Conservation (phyloP, 225 moss, liverwort and hornwort genomes). For the Straminergon stramineum region DNA sequence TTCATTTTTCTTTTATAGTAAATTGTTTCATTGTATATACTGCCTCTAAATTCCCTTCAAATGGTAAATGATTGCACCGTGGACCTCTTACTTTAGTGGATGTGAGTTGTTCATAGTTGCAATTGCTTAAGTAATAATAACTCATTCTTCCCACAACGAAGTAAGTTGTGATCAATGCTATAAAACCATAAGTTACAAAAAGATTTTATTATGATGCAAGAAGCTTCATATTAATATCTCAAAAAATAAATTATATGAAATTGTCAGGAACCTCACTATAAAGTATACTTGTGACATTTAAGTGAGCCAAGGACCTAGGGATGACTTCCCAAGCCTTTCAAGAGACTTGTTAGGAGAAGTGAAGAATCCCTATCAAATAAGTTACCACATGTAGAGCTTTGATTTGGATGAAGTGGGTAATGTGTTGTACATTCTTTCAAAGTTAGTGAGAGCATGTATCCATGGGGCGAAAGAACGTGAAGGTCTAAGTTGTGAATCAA, state of each 20-base stretch:
- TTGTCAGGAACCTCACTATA: too few species aligned
- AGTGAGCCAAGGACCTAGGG: too few species aligned
- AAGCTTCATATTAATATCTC: neutral
- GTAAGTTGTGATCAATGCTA: neutral
- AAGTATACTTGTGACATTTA: too few species aligned
- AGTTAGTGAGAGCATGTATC: too few species aligned
- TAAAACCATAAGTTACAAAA: neutral
- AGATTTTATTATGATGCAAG: neutral
- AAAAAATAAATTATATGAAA: neutral
- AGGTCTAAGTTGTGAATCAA: too few species aligned
- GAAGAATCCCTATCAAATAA: too few species aligned
- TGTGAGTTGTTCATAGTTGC: neutral
- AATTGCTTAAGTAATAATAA: neutral
- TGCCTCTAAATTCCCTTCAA: neutral
- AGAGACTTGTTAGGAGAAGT: too few species aligned
- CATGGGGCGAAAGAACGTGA: too few species aligned
- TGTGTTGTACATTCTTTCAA: too few species aligned
- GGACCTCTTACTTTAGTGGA: rapidly evolving
- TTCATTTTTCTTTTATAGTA: neutral
- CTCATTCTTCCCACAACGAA: neutral
- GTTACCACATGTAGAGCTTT: too few species aligned
- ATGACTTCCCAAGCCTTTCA: too few species aligned
- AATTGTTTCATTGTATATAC: neutral
- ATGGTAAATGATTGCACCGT: neutral
- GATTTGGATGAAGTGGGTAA: too few species aligned